Conservation (phyloP, 2,329 filamentous ascomycete species). For the Xylaria sp. region DNA sequence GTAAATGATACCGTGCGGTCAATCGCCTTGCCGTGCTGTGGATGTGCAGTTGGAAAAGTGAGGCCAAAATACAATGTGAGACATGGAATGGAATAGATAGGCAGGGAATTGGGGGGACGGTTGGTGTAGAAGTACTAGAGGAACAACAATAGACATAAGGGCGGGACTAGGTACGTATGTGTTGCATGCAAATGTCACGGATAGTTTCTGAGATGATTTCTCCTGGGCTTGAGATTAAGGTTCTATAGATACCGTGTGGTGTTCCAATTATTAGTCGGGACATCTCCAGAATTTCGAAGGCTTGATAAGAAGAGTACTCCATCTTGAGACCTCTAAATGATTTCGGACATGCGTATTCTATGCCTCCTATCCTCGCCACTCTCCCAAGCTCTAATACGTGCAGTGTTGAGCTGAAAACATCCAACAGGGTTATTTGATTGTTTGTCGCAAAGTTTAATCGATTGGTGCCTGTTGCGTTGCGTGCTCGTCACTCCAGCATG, state of each 20-base stretch:
- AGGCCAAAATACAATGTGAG: not conserved
- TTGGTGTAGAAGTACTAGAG: too few species aligned
- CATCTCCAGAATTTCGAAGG: too few species aligned
- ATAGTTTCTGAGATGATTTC: conserved; percentile 9
- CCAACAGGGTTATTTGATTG: too few species aligned
- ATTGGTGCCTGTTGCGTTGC: too few species aligned
- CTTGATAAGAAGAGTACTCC: too few species aligned
- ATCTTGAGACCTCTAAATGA: too few species aligned
- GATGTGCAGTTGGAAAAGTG: not conserved
- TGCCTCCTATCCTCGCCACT: too few species aligned
- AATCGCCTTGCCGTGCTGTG: not conserved
- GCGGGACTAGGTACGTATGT: not conserved
- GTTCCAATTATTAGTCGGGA: not conserved
- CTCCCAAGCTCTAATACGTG: too few species aligned
- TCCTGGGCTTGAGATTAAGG: not conserved
- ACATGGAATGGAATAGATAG: not conserved
- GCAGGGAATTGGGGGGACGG: not conserved
- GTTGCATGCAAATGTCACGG: conserved; percentile 19
- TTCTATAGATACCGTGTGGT: not conserved
- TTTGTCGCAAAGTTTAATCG: too few species aligned
- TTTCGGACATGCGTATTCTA: too few species aligned
- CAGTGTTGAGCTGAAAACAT: too few species aligned
- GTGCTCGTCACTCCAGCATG: too few species aligned
- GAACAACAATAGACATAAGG: not conserved
- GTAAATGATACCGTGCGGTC: not conserved